Conservation (phyloP, 2,329 filamentous ascomycete genomes). For the Dothidotthia symphoricarpi region DNA sequence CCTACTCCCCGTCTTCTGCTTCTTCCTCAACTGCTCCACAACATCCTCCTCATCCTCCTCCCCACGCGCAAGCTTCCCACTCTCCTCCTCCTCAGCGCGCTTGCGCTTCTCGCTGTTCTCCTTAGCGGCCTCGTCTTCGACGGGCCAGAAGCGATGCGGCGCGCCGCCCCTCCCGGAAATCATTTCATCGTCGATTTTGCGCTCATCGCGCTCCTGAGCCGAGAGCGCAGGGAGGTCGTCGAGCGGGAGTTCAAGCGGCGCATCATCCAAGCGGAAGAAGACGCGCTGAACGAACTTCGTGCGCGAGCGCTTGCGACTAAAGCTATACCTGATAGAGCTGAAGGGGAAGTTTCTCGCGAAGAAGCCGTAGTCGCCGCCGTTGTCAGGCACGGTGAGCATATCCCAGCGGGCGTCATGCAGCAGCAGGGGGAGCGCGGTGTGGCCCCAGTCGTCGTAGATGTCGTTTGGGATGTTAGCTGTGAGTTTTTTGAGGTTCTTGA, state of each 20-base stretch:
- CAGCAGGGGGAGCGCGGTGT: slow-evolving; percentile 17
- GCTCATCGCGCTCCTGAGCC: slow-evolving; percentile 23
- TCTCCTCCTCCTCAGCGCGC: too few species aligned
- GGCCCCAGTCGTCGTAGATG: slow-evolving; percentile 38
- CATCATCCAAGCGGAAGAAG: slow-evolving; percentile 32
- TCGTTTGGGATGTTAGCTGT: slow-evolving; percentile 30
- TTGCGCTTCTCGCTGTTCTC: background rate
- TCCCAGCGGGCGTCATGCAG: slow-evolving; percentile 32
- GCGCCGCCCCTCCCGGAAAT: slow-evolving; percentile 14
- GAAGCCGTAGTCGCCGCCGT: slow-evolving; percentile 11
- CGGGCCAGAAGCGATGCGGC: slow-evolving; percentile 30
- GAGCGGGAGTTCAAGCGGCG: slow-evolving; percentile 14
- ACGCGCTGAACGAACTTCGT: slow-evolving; percentile 35
- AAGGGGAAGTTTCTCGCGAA: slow-evolving; percentile 23
- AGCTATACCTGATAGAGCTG: slow-evolving; percentile 14
- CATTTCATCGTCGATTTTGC: slow-evolving; percentile 22
- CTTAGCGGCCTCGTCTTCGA: slow-evolving; percentile 5
- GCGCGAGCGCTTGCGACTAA: slow-evolving; percentile 19
- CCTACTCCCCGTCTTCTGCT: too few species aligned
- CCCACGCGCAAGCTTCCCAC: too few species aligned
- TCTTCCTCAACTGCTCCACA: too few species aligned
- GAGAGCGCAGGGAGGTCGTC: slow-evolving; percentile 4
- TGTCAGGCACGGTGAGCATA: slow-evolving; percentile 31
- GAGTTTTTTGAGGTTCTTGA: slow-evolving; percentile 40
- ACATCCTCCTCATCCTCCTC: too few species aligned